Conservation (phyloP, 2,329 filamentous ascomycete species). For the Botrytis deweyae region DNA sequence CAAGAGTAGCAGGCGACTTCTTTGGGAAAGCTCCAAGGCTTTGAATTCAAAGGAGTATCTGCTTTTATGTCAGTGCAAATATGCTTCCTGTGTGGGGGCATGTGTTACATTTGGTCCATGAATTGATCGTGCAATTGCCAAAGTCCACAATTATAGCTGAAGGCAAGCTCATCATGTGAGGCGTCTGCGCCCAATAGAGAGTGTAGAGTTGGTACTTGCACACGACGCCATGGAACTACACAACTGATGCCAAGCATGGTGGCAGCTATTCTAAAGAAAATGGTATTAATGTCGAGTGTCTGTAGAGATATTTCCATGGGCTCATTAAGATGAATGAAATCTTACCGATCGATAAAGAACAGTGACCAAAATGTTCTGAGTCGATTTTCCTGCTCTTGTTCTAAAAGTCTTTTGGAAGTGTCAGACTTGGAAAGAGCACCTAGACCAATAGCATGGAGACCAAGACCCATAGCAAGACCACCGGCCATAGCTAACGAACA, state of each 20-base stretch:
- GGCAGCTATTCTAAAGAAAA: not conserved
- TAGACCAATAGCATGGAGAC: not conserved
- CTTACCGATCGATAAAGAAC: not conserved
- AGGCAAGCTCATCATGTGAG: no score
- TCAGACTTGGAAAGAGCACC: not conserved
- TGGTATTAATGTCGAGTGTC: not conserved
- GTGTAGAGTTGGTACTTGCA: no score
- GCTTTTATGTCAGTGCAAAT: no score
- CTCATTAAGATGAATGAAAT: not conserved
- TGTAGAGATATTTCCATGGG: not conserved
- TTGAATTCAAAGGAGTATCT: no score
- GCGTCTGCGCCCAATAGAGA: no score
- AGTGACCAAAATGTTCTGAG: not conserved
- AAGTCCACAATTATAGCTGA: no score
- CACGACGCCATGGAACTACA: not conserved
- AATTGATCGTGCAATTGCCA: no score
- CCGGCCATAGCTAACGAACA: not conserved
- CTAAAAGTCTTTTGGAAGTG: not conserved
- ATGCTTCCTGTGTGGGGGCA: no score
- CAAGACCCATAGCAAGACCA: not conserved
- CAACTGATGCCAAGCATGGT: not conserved
- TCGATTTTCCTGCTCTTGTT: not conserved
- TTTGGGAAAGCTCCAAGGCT: no score
- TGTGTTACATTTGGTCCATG: no score
- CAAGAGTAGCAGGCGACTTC: no score